Percentiles rank a stretch among this genome's conserved stretches.
phyloP scores from a whole-genome alignment of 2,329 filamentous ascomycete species.

The Fusarium sp. region DNA sequence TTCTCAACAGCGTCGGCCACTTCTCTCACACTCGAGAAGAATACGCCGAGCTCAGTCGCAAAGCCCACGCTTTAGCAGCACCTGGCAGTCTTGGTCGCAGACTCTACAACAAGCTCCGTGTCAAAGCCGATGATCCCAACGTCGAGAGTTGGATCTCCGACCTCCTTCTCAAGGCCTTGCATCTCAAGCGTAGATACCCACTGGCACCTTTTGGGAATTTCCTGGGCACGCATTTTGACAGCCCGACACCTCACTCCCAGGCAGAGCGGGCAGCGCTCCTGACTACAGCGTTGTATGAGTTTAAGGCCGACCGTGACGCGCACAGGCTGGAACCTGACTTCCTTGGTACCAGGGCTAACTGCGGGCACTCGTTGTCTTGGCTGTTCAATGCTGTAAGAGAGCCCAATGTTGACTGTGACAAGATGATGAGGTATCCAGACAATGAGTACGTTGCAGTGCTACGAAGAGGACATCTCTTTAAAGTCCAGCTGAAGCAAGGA shows the following conservation, averaged over 20 bases:
- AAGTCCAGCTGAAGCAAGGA: not conserved
- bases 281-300: slow-evolving; percentile 2
- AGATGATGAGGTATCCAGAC: slow-evolving; percentile 8
- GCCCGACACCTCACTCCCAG: not conserved
- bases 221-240: slow-evolving; percentile 12
- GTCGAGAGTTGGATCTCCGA: slow-evolving; percentile 18
- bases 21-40: slow-evolving; percentile 15
- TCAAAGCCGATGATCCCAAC: slow-evolving; percentile 3
- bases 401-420: slow-evolving; percentile 10
- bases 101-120: slow-evolving; percentile 10
- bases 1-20: slow-evolving; percentile 8
- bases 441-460: slow-evolving; percentile 13
- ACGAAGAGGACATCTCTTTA: slow-evolving; percentile 12
- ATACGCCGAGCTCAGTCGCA: slow-evolving; percentile 6
- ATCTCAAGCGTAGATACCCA: slow-evolving; percentile 15
- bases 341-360: slow-evolving; percentile 4
- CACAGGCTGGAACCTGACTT: slow-evolving; percentile 7
- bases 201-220: slow-evolving; percentile 13
- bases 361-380: slow-evolving; percentile 8
- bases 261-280: slow-evolving; percentile 9
- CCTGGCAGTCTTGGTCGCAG: slow-evolving; percentile 2
- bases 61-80: not conserved
- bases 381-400: slow-evolving; percentile 14
- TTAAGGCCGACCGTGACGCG: slow-evolving; percentile 6
- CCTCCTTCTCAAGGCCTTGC: slow-evolving; percentile 6